Base-by-base conservation (phyloP, 345 rosid genomes). In the Tarenaya hassleriana region DNA sequence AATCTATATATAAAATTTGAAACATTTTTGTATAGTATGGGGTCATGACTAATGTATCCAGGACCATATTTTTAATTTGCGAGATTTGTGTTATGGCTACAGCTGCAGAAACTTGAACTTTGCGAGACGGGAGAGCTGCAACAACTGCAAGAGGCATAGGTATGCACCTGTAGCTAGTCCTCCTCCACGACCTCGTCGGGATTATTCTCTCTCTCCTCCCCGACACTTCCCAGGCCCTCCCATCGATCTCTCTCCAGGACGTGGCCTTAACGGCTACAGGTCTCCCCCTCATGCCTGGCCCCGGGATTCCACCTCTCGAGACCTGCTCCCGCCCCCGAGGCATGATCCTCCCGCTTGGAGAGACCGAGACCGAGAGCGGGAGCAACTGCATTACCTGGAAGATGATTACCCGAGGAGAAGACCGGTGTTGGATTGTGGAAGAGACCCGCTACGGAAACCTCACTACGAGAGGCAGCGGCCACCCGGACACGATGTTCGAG, bases 21-120 rank as follows among this genome's bases (percentile, higher is more conserved):
- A 24, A 24, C 29, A 24, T 5, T 24, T 24, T 24, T 24, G 29
- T 24, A 5, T 24, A 2, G 29, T n/a, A n/a, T n/a, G n/a, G n/a
- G n/a, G n/a, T n/a, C n/a, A n/a, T n/a, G n/a, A n/a, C n/a, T n/a
- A n/a, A n/a, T n/a, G n/a, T n/a, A n/a, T n/a, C n/a, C n/a, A n/a
- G n/a, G n/a, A n/a, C n/a, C n/a, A n/a, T n/a, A n/a, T 24, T 24
- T 24, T 24, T 58, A 43, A 39, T 66, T 2, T 47, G 13, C 18
- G 20, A 29, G 10, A 29, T 35, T 1, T 13, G 39, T 41, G 37
- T 53, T 9, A 44, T 55, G 32, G 38, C 43, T 32, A 53, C 75
- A 87, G 98, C 57, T 91, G 96, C 51, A 64, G 63, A 56, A 80
- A 87, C 75, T 71, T 91, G 69, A 91, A 87, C 72, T 91, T 91